These are phyloP conservation scores for Hortaea werneckii DNA, from an alignment of 2,329 filamentous ascomycete species.

Conservation along the genomic window DNA sequence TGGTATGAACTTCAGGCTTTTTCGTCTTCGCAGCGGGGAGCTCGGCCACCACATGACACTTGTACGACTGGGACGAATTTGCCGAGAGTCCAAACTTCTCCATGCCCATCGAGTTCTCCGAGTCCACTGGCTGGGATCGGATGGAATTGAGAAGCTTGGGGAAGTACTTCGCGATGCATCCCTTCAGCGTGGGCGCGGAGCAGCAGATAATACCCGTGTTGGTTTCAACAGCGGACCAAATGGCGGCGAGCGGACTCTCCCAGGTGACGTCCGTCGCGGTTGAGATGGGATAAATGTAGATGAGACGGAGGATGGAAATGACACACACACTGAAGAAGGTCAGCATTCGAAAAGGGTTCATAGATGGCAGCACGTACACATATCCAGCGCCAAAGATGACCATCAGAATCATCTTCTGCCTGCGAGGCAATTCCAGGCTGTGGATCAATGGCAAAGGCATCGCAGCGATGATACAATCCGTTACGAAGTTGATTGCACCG, in stretches of 20 bases:
- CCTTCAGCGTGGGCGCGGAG: conserved; percentile 30
- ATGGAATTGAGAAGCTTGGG: conserved; percentile 21
- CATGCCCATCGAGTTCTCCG: neutral
- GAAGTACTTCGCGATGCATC: conserved; percentile 25
- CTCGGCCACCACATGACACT: too few relatives aligned
- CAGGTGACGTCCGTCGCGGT: conserved; percentile 17
- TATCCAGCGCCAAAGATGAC: conserved; percentile 26
- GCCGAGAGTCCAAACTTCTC: neutral
- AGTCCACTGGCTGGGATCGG: neutral
- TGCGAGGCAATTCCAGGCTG: conserved; percentile 24
- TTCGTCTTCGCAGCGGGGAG: too few relatives aligned
- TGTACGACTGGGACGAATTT: too few relatives aligned
- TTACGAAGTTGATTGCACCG: conserved; percentile 26
- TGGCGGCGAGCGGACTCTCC: conserved; percentile 23
- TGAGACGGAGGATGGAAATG: conserved; percentile 24
- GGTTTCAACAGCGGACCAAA: conserved; percentile 28
- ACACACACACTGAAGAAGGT: conserved; percentile 15
- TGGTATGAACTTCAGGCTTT: too few relatives aligned
- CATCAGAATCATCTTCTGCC: conserved; percentile 25
- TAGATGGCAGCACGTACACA: conserved; percentile 4
- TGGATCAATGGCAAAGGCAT: conserved; percentile 26
- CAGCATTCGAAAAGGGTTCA: neutral
- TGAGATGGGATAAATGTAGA: conserved; percentile 18
- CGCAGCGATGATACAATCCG: conserved; percentile 26
- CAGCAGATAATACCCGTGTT: conserved; percentile 28